Evolutionary conservation across 306 rosid genomes (phyloP), one percentile per base, ranked within the genome.

Genomic region (Casuarina equisetifolia): DNA sequence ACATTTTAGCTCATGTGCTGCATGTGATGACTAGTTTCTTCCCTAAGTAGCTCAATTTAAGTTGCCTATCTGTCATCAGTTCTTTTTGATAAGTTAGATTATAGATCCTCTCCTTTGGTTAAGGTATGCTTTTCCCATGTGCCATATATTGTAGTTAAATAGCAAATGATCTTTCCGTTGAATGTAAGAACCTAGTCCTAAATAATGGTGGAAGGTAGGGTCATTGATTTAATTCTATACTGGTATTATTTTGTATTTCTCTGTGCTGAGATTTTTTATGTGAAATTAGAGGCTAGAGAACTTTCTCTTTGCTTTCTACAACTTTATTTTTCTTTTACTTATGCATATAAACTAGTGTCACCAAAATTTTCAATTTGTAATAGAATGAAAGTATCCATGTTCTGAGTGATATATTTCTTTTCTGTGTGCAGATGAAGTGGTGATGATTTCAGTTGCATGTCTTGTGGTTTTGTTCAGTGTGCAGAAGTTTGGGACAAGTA

Each of bases 401-500:
- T 49, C 44, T 40, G 39, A 4, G n/a, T 67, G 54, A 66, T 48
- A 11, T 12, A 10, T 80, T 79, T 78, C 58, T 44, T 63, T 75
- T 81, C n/a, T 73, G 77, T 58, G 70, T 89, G 97, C 98, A 92
- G 97, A 86, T 80, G 76, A 92, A 88, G 98, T 86, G 85, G 89
- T 85, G 91, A 87, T 92, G 92, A 89, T 95, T 84, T 92, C 97
- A 39, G 97, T 95, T 82, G 89, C 96, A 46, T 92, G 87, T 85
- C 96, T 92, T 69, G 76, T 95, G 61, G 50, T 92, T 86, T 81
- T 95, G 83, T 95, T 95, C 88, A 95, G 98, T 75, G 97, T 95
- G 74, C 97, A 95, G 83, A 95, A 89, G 85, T 95, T 83, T 75
- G 97, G 98, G 77, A 95, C 98, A 19, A 95, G 98, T 85, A 95